Evolutionary conservation across 2,329 filamentous ascomycete genomes (phyloP).

Genomic region (Pyrenochaeta sp.): DNA sequence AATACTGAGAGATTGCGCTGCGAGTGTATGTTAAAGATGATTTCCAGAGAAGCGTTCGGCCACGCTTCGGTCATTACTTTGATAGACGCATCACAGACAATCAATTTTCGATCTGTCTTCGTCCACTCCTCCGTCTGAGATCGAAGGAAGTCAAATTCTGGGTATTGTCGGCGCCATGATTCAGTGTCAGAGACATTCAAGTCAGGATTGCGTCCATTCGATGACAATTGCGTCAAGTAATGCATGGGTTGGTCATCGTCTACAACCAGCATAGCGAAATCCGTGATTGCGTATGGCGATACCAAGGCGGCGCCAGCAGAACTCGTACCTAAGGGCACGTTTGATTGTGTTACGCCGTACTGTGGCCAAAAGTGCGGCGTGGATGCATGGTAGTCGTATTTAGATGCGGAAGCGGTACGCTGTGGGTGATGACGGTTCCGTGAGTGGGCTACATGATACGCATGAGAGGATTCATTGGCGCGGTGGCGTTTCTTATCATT

Average conservation of each 20-base stretch:
- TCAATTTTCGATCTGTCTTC: constrained; percentile 41
- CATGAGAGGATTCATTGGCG: constrained; percentile 22
- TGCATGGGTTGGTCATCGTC: constrained; percentile 47
- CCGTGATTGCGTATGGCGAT: constrained; percentile 31
- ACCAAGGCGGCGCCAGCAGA: constrained; percentile 15
- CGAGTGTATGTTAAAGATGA: constrained; percentile 44
- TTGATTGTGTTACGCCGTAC: constrained; percentile 23
- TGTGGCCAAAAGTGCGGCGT: constrained; percentile 23
- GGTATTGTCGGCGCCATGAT: constrained; percentile 45
- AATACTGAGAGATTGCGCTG: constrained; percentile 41
- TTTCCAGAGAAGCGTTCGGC: constrained; percentile 43
- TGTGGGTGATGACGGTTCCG: constrained; percentile 31
- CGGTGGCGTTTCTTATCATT: constrained; percentile 33
- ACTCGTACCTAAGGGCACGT: constrained; percentile 15
- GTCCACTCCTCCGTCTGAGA: constrained; percentile 27
- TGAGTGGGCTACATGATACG: constrained; percentile 30
- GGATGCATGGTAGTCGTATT: constrained; percentile 31
- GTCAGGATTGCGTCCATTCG: constrained; percentile 38
- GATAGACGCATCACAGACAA: constrained; percentile 54
- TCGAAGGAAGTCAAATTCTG: constrained; percentile 38
- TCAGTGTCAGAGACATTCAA: constrained; percentile 42
- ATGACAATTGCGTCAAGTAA: constrained; percentile 49
- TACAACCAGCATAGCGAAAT: constrained; percentile 55
- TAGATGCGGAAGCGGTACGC: constrained; percentile 24
- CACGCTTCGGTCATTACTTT: constrained; percentile 51